Base-by-base conservation (phyloP, 2,329 filamentous ascomycete species). In the Ophiostoma montium region DNA sequence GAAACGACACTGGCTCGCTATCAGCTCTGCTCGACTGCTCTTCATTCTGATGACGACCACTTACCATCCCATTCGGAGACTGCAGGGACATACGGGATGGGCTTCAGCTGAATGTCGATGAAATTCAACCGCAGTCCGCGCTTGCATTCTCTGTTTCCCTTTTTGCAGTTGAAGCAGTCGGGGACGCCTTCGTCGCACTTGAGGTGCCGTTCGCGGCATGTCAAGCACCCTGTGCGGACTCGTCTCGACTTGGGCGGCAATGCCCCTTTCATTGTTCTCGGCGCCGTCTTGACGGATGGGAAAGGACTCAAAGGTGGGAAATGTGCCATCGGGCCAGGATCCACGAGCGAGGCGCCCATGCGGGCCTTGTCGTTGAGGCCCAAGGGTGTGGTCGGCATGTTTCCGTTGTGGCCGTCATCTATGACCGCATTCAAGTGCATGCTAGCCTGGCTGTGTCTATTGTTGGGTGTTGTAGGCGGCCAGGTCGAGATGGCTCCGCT, bases 121-220 rank as follows among this genome's bases (percentile, higher is more conserved):
- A 95, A 96, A 66, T 95, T 95, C 36, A 96, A 70, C 35, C 86
- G 78, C 46, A 95, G 72, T 16, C 89, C 90, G 57, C 88, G 78
- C 62, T 89, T 88, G 69, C 90, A 96, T 50, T 81, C 71, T 46
- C 90, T 74, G 59, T 80, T 89, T 47, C 89, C 92, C 66, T 94
- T 95, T 52, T 79, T 78, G 65, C 90, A 95, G 60, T 95, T 95
- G 58, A 84, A 71, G 55, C 75, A 79, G 32, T 72, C 67, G 6
- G 74, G 75, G 4, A 66, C 58, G 5, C 72, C 81, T 63, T 94
- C 87, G 60, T 95, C 89, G 63, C 89, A 95, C 64, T 95, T 95
- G 47, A 95, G 70, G 69, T 95, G 89, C 43, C 88, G 73, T 63
- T 94, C 85, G 57, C 89, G 75, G 64, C 89, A 95, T 2, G 89